Evolutionary conservation across 2,329 filamentous ascomycete species (phyloP), one percentile per base, ranked within the genome.

Genomic region (Exophiala xenobiotica): DNA sequence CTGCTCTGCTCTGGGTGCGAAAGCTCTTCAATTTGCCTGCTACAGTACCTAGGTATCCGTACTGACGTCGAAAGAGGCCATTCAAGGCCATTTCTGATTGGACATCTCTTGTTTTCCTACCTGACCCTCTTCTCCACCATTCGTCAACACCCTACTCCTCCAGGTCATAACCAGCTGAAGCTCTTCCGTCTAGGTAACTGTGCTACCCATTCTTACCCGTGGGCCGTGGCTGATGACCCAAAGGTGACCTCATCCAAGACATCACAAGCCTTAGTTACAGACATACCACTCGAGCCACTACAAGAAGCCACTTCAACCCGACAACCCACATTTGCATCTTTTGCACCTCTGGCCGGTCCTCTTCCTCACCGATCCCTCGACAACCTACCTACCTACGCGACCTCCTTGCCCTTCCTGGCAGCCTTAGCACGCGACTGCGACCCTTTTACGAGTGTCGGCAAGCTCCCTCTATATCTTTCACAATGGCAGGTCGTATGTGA

Each of bases 401-500:
- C 14, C 24, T 40, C 22, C 38, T 18, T 11, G 8, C 20, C 43
- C 39, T 6, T 37, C 3, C 14, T 12, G 19, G 18, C 33, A n/a
- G 14, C 11, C 8, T 31, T n/a, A 6, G 22, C 16, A 20, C 9
- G 16, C 12, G 4, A 26, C 26, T 31, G 35, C 8, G 26, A 42
- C 37, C 27, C 16, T 48, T 22, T 19, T 14, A 24, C 9, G 14
- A 16, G 22, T 26, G 35, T 22, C 8, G n/a, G 24, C 50, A 37
- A 27, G 20, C 33, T 27, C 16, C 33, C 24, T 31, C 22, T 40
- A 19, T 38, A 20, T 29, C 7, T 19, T 24, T 27, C 49, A 53
- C 24, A 12, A 56, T 58, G 56, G 57, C 59, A 50, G 53, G 64
- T 57, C 69, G 70, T 72, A 66, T 55, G 65, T 51, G 33, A 58